Evolutionary conservation across 2,329 filamentous ascomycete genomes (phyloP).

Genomic region (Colletotrichum cereale): DNA sequence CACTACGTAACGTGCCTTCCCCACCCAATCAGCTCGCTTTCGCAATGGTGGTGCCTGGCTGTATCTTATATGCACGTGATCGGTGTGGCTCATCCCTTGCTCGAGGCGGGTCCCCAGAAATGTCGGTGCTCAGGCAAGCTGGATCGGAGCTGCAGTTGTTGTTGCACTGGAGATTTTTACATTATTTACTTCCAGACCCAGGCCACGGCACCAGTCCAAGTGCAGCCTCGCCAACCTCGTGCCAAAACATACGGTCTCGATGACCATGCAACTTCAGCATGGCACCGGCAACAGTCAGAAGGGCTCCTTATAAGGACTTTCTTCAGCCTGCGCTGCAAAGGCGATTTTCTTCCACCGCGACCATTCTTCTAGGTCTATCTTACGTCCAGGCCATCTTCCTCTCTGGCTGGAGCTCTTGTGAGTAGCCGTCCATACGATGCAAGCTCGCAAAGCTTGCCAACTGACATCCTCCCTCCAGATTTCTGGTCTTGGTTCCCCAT

Average conservation of each 20-base stretch:
- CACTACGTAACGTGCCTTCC: constrained; percentile 32
- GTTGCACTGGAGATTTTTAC: constrained; percentile 40
- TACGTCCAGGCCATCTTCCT: constrained; percentile 80
- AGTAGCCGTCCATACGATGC: constrained; percentile 49
- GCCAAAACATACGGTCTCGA: constrained; percentile 46
- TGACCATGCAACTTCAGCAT: constrained; percentile 63
- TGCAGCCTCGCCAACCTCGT: constrained; percentile 42
- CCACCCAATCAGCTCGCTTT: constrained; percentile 28
- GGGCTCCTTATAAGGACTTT: constrained; percentile 84
- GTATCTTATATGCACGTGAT: constrained; percentile 33
- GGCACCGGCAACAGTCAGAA: constrained; percentile 67
- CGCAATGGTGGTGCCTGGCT: constrained; percentile 28
- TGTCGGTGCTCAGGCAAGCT: constrained; percentile 21
- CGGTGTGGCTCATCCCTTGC: background rate
- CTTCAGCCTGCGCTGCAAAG: constrained; percentile 89
- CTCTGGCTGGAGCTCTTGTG: constrained; percentile 77
- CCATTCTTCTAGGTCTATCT: constrained; percentile 76
- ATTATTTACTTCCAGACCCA: constrained; percentile 44
- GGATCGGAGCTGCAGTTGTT: constrained; percentile 34
- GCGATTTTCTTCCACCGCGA: constrained; percentile 84
- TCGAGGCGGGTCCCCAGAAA: constrained; percentile 4
- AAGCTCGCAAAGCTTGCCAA: constrained; percentile 8
- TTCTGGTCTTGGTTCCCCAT: constrained; percentile 91
- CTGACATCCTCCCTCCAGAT: constrained; percentile 59
- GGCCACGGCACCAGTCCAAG: constrained; percentile 34